These are phyloP conservation scores for Ophiostoma sp. DNA, from an alignment of 2,329 filamentous ascomycete species.

Conservation along the genomic window DNA sequence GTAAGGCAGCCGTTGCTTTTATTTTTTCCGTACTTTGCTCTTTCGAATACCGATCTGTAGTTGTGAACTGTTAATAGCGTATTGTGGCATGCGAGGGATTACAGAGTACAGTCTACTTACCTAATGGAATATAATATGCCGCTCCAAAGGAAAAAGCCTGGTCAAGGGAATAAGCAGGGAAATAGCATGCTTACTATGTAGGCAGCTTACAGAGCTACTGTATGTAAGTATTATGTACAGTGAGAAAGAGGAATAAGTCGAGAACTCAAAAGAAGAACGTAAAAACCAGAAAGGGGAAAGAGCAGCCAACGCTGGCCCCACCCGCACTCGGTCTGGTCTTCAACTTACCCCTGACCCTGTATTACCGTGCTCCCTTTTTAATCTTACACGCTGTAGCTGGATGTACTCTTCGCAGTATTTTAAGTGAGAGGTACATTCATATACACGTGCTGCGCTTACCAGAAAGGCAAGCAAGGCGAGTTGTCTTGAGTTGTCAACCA, in stretches of 20 bases:
- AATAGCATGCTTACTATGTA: neutral
- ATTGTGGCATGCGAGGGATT: neutral
- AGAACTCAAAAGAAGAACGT: neutral
- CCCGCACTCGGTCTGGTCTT: neutral
- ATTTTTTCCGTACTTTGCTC: neutral
- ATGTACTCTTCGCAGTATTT: neutral
- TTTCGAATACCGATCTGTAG: neutral
- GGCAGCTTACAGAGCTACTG: too few species aligned
- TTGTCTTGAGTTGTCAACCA: neutral
- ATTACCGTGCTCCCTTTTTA: neutral
- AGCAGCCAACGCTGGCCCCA: neutral
- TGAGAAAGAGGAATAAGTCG: constrained; percentile 8
- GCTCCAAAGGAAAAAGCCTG: neutral
- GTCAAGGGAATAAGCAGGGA: neutral
- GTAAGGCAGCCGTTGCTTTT: neutral
- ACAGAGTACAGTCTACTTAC: neutral
- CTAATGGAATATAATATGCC: neutral
- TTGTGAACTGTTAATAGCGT: too few species aligned
- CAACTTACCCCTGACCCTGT: constrained; percentile 9
- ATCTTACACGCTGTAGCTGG: neutral
- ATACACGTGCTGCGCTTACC: neutral
- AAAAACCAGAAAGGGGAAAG: neutral
- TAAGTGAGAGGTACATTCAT: neutral
- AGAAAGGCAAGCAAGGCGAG: neutral
- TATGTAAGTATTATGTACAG: too few species aligned